Conservation (phyloP, 352 stramenopile species). For the Phytophthora multivora region DNA sequence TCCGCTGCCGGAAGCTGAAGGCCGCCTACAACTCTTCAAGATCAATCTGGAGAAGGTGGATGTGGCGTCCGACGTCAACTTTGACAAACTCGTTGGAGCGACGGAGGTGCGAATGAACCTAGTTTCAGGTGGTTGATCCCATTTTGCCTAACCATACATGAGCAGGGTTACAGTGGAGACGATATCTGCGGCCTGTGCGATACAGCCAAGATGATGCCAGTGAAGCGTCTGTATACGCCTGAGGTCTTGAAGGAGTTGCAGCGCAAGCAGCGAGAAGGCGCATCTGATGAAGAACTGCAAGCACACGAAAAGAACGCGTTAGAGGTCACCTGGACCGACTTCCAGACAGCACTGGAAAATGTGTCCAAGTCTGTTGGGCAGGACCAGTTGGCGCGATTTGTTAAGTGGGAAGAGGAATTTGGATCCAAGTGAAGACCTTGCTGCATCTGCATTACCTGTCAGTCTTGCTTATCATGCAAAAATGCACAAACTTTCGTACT, state of each 20-base stretch:
- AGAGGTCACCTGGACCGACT: constrained; percentile 55
- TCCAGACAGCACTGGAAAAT: constrained; percentile 78
- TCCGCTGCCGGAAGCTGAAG: constrained; percentile 56
- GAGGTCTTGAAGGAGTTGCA: constrained; percentile 55
- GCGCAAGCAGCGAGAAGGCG: constrained; percentile 54
- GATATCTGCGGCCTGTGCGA: constrained; percentile 63
- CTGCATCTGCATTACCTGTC: constrained; percentile 5
- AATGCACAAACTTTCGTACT: constrained; percentile 3
- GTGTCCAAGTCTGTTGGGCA: constrained; percentile 84
- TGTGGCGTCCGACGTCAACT: constrained; percentile 80
- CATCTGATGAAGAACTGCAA: constrained; percentile 40
- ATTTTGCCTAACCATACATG: background rate
- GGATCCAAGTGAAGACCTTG: constrained; percentile 64
- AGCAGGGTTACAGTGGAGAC: constrained; percentile 58
- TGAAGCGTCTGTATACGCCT: constrained; percentile 80
- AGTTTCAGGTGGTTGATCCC: background rate
- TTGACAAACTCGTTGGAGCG: constrained; percentile 67
- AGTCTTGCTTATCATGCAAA: constrained; percentile 1
- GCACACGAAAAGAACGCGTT: constrained; percentile 63
- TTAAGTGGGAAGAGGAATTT: constrained; percentile 86
- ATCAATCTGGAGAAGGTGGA: constrained; percentile 86
- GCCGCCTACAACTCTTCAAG: constrained; percentile 71
- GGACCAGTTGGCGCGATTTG: constrained; percentile 76
- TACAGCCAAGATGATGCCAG: constrained; percentile 81
- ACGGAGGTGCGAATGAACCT: constrained; percentile 50